Base-by-base conservation (phyloP, 768 basidiomycete species). In the Boletus bicolor region DNA sequence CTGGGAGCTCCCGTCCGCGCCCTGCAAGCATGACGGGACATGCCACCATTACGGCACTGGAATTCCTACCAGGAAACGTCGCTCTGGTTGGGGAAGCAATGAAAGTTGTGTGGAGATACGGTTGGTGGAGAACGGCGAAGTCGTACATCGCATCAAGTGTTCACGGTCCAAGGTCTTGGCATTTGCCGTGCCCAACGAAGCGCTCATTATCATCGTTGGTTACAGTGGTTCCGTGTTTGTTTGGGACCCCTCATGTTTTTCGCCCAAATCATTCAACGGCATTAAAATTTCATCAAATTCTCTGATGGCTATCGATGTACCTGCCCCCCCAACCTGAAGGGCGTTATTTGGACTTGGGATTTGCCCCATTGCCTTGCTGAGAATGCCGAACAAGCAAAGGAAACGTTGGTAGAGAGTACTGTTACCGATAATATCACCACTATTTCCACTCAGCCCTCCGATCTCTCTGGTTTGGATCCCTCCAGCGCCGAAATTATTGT, bases 281-380 rank as follows among this genome's bases (percentile, higher is more conserved):
- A 9, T 62, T 2, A 42, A 52, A 42, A 52, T 46, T 55, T 57
- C 19, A 54, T 62, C 48, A 58, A 54, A 48, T 62, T 62, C 48
- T 53, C 37, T 1, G 44, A 43, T 15, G n/a, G 45, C 11, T 44
- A 49, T 21, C 60, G n/a, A 17, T 49, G 44, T 9, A 17, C 62
- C 41, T 46, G 30, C 37, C 53, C 61, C 21, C 61, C 56, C 32
- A 62, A 49, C n/a, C 0, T 32, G 19, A 62, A 54, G 1, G 62
- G 61, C n/a, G 34, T 62, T 26, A 48, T 59, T 35, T 55, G 56
- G n/a, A 62, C 56, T 41, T 63, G 60, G 56, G 51, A 62, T 53
- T 14, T 63, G 48, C 44, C 56, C 4, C 34, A 15, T 35, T 63
- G 61, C 24, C 53, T 62, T 24, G 28, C 52, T 7, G 34, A 53